phyloP scores from a whole-genome alignment of 73 alveolate species.

The Paramecium caudatum region DNA sequence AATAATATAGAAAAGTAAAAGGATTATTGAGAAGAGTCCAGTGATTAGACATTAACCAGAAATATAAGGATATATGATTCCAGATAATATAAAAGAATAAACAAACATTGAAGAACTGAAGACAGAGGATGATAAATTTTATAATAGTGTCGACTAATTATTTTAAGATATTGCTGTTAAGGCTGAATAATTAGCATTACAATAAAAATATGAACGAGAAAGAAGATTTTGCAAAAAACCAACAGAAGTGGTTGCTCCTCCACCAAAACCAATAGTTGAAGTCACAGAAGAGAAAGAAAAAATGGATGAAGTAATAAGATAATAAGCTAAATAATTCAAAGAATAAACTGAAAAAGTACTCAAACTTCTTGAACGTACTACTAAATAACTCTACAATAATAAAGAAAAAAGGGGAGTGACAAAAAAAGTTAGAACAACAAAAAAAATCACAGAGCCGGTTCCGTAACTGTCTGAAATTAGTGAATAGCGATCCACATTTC shows the following conservation, averaged over 20 bases:
- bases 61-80: conserved; percentile 4
- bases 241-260: neutral
- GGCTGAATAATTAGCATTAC: neutral
- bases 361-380: conserved; percentile 37
- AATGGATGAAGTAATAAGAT: neutral
- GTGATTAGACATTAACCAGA: conserved; percentile 14
- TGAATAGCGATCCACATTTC: conserved; percentile 19
- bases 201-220: conserved; percentile 30
- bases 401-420: neutral
- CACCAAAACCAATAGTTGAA: neutral
- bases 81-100: neutral
- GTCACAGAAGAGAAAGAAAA: neutral
- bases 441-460: conserved; percentile 8
- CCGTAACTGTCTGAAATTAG: conserved; percentile 15
- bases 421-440: neutral
- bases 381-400: conserved; percentile 9
- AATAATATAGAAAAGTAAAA: conserved; percentile 13
- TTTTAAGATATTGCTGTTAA: neutral
- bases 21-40: conserved; percentile 22
- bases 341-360: conserved; percentile 40
- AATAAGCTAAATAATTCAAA: conserved; percentile 28
- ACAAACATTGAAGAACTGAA: conserved; percentile 16
- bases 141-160: conserved; percentile 1
- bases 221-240: neutral
- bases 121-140: conserved; percentile 55